Conservation (phyloP, 2,329 filamentous ascomycete species). For the Neospermospora avenae region DNA sequence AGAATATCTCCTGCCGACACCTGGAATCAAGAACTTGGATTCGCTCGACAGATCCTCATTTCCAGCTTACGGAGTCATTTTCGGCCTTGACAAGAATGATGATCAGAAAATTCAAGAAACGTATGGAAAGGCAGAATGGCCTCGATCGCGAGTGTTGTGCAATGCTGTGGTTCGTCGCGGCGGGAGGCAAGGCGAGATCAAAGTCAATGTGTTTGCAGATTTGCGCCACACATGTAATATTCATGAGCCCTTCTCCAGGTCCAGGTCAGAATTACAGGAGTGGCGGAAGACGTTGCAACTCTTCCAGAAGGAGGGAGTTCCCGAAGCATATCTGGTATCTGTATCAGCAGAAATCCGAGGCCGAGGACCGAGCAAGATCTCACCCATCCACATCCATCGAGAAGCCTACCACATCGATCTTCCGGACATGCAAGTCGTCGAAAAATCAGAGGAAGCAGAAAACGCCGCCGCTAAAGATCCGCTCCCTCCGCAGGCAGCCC, state of each 20-base stretch:
- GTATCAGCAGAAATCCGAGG: not conserved
- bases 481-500: not conserved
- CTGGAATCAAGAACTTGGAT: not conserved
- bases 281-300: not conserved
- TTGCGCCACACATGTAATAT: not conserved
- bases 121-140: not conserved
- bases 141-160: not conserved
- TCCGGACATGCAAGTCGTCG: not conserved
- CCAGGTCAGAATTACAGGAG: not conserved
- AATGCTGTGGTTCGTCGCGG: not conserved
- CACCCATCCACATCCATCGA: not conserved
- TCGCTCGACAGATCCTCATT: not conserved
- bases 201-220: not conserved
- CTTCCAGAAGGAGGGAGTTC: not conserved
- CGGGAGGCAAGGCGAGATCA: not conserved
- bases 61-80: not conserved
- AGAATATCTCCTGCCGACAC: not conserved
- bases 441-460: not conserved
- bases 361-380: not conserved
- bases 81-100: not conserved
- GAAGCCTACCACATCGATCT: not conserved
- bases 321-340: not conserved
- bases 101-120: not conserved
- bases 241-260: not conserved
- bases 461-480: not conserved